phyloP scores from a whole-genome alignment of 139 green algal species.

The Astrephomene gubernaculifera region DNA sequence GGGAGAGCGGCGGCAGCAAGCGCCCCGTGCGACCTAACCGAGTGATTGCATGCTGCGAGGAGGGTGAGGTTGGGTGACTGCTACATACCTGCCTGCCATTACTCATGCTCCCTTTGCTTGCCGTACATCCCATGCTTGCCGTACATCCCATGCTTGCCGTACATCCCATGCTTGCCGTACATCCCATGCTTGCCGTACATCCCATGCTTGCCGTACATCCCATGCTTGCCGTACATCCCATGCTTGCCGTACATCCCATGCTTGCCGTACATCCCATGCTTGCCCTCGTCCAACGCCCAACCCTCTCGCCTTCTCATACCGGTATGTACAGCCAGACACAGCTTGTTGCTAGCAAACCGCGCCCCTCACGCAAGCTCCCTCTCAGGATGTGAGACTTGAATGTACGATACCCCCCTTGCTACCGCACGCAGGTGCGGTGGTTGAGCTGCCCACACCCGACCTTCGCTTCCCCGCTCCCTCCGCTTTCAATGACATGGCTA shows the following conservation, averaged over 20 bases:
- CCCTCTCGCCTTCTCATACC: not conserved
- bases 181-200: not conserved
- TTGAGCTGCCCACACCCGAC: constrained; percentile 43
- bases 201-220: not conserved
- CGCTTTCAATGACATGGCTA: constrained; percentile 68
- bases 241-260: not conserved
- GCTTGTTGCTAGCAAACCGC: not conserved
- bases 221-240: not conserved
- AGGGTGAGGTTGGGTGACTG: not conserved
- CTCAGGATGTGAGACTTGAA: too few relatives aligned
- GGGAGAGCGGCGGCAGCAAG: not conserved
- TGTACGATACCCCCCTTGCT: too few relatives aligned
- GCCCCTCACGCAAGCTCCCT: too few relatives aligned
- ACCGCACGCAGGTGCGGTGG: constrained; percentile 14
- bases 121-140: not conserved
- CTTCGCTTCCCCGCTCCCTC: constrained; percentile 54
- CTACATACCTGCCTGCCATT: too few relatives aligned
- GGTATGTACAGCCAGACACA: not conserved
- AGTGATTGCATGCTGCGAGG: constrained; percentile 16
- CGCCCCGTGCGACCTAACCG: not conserved
- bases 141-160: not conserved
- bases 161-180: not conserved
- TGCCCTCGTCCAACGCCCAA: not conserved
- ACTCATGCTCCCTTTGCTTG: not conserved
- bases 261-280: not conserved